A percentile compares a stretch with the other conserved stretches of the same genome.
Evolutionary conservation across 1,284 basidiomycete genomes (phyloP).

Genomic region (Malassezia pachydermatis): DNA sequence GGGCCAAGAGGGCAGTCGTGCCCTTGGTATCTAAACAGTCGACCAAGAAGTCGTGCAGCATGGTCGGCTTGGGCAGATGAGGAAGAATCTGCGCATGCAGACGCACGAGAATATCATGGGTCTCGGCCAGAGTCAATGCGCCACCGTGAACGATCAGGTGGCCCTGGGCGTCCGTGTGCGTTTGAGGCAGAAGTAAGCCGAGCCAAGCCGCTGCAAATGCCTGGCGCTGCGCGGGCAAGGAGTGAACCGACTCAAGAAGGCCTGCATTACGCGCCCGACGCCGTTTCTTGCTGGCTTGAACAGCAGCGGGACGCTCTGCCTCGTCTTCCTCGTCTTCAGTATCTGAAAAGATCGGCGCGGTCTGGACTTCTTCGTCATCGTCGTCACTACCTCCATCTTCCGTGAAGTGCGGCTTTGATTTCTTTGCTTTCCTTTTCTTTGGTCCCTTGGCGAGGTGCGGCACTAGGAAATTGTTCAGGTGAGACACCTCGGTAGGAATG

Average conservation of each 20-base stretch:
- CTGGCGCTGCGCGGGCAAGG: constrained; percentile 62
- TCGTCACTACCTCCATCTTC: constrained; percentile 49
- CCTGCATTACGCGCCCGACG: constrained; percentile 19
- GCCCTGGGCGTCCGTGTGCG: constrained; percentile 9
- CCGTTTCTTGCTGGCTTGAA: constrained; percentile 17
- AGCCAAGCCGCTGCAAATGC: constrained; percentile 72
- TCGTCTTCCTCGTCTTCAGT: constrained; percentile 34
- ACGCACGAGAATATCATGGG: constrained; percentile 61
- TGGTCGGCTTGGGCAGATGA: constrained; percentile 60
- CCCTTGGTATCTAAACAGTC: constrained; percentile 63
- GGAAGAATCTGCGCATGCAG: constrained; percentile 77
- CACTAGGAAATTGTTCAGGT: constrained; percentile 73
- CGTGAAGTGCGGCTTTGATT: constrained; percentile 23
- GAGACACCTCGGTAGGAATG: constrained; percentile 65
- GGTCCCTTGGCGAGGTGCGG: constrained; percentile 49
- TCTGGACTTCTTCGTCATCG: constrained; percentile 34
- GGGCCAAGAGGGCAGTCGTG: constrained; percentile 72
- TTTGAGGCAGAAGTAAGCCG: constrained; percentile 55
- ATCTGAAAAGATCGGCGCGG: constrained; percentile 32
- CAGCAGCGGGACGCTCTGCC: constrained; percentile 18
- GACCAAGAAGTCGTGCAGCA: constrained; percentile 90
- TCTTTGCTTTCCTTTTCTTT: constrained; percentile 25
- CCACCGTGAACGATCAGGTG: constrained; percentile 46
- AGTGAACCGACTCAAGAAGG: constrained; percentile 53
- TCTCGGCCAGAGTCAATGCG: constrained; percentile 50